Conservation (phyloP, 73 alveolate genomes). For the Paramecium sonneborni region DNA sequence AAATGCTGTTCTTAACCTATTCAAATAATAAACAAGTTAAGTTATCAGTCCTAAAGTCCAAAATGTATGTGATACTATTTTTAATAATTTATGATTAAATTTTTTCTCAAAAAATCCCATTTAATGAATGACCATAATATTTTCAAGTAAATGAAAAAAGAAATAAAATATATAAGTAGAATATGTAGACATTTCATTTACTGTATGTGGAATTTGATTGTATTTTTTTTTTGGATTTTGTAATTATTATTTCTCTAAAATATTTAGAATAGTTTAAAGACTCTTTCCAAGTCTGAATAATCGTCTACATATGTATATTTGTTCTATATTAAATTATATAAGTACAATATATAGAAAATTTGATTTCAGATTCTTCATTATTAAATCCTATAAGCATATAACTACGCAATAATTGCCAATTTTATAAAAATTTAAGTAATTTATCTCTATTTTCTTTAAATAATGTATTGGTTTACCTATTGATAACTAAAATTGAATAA, state of each 20-base stretch:
- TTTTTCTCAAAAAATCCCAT: constrained; percentile 15
- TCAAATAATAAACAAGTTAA: neutral
- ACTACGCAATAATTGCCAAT: neutral
- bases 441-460: neutral
- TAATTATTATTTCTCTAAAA: neutral
- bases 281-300: constrained; percentile 5
- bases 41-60: constrained; percentile 35
- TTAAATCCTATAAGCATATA: neutral
- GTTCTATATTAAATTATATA: neutral
- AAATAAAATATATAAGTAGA: neutral
- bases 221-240: neutral
- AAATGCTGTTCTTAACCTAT: constrained; percentile 22
- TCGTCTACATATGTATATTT: constrained; percentile 35
- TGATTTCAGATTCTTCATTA: neutral
- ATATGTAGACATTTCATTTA: constrained; percentile 37
- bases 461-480: neutral
- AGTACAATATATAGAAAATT: neutral
- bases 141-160: constrained; percentile 28
- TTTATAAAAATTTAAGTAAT: constrained; percentile 6
- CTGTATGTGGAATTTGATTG: neutral
- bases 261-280: neutral
- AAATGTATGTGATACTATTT: constrained; percentile 33
- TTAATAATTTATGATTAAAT: constrained; percentile 39
- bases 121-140: constrained; percentile 42
- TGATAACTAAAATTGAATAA: neutral